These are phyloP conservation scores for Skeletonema menzelii DNA, from an alignment of 108 stramenopile species.

Conservation along the genomic window DNA sequence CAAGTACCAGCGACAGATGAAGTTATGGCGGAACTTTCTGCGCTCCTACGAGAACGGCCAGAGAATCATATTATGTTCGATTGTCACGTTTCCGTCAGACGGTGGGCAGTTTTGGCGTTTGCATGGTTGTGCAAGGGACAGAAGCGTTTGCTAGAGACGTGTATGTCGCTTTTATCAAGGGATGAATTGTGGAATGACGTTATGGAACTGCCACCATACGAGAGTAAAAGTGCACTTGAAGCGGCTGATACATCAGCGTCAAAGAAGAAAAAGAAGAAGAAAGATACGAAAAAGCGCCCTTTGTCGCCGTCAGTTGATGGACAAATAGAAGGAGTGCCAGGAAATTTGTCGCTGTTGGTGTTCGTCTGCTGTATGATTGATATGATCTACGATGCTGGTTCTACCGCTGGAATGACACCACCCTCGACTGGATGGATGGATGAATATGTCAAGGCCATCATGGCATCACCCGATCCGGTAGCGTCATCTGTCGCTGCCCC, in stretches of 20 bases:
- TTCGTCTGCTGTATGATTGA: constrained; percentile 41
- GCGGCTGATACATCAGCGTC: not conserved
- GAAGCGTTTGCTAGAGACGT: constrained; percentile 30
- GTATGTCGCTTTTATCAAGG: constrained; percentile 16
- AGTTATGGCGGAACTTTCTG: constrained; percentile 14
- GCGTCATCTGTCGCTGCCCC: not conserved
- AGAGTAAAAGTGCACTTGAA: not conserved
- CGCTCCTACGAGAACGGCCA: constrained; percentile 15
- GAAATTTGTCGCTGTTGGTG: constrained; percentile 35
- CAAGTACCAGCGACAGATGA: not conserved
- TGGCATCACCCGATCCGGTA: not conserved
- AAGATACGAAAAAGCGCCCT: constrained; percentile 1
- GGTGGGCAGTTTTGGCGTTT: constrained; percentile 45
- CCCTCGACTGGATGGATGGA: constrained; percentile 47
- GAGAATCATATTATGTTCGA: constrained; percentile 46
- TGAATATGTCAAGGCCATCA: constrained; percentile 44
- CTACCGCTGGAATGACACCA: constrained; percentile 28
- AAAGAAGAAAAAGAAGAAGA: constrained; percentile 24
- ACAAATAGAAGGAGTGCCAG: constrained; percentile 10
- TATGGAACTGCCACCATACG: constrained; percentile 10
- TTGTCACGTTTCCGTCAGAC: constrained; percentile 40
- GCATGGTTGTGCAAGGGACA: constrained; percentile 47
- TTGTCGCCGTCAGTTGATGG: not conserved
- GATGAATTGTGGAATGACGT: constrained; percentile 28
- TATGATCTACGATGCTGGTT: constrained; percentile 36